Evolutionary conservation across 495 filamentous ascomycete species (phyloP).

Genomic region (Penicillium fimorum): DNA sequence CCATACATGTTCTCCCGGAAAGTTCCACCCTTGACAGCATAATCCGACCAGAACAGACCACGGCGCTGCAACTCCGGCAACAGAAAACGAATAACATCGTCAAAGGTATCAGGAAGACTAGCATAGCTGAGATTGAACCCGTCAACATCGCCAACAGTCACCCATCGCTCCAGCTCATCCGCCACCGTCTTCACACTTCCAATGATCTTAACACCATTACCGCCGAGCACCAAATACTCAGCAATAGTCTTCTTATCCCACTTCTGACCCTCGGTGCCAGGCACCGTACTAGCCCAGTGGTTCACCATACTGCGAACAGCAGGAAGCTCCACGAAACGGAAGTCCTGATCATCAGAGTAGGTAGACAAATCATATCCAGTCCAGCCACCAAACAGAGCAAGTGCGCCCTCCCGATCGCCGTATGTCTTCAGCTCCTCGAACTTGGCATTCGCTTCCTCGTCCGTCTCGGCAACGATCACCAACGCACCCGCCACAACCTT

Average conservation of each 20-base stretch:
- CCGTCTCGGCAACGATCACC: constrained; percentile 52
- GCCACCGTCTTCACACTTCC: constrained; percentile 58
- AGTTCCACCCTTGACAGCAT: constrained; percentile 44
- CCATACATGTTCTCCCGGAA: constrained; percentile 46
- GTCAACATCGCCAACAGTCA: constrained; percentile 58
- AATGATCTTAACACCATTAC: constrained; percentile 54
- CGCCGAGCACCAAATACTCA: constrained; percentile 60
- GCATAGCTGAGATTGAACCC: constrained; percentile 63
- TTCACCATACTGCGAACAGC: constrained; percentile 50
- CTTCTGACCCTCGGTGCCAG: constrained; percentile 43
- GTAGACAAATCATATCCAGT: constrained; percentile 52
- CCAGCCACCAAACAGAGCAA: constrained; percentile 56
- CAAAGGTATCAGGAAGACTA: constrained; percentile 59
- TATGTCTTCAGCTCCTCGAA: constrained; percentile 48
- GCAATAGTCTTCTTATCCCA: constrained; percentile 65
- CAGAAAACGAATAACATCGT: constrained; percentile 56
- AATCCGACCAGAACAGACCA: constrained; percentile 48
- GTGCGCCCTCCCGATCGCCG: constrained; percentile 50
- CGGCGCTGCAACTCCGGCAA: constrained; percentile 45
- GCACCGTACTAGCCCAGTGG: constrained; percentile 40
- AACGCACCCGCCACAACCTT: constrained; percentile 53
- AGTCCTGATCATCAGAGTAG: constrained; percentile 52
- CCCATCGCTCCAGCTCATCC: constrained; percentile 61
- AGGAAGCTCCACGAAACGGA: constrained; percentile 59
- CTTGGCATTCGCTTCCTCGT: constrained; percentile 53